Base-by-base conservation (phyloP, 768 basidiomycete species). In the Termitomyces sp. region DNA sequence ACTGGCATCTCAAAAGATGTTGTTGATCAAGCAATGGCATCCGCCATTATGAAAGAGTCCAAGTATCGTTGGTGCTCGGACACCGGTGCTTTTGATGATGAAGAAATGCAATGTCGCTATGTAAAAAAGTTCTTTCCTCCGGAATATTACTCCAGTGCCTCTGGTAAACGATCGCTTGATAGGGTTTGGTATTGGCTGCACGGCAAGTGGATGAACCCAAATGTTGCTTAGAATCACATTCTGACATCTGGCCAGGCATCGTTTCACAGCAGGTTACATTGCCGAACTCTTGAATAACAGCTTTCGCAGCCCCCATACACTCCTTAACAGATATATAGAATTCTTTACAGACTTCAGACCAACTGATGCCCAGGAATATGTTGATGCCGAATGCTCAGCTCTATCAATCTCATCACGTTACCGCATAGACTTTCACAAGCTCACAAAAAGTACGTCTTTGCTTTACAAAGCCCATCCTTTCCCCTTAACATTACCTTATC, bases 41-140 rank as follows among this genome's bases (percentile, higher is more conserved):
- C 75, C 6, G 78, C 75, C 1, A 74, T 78, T 50, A 78, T 79
- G 77, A 79, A 79, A 59, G 77, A 77, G 35, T 77, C 77, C 0
- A 68, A 68, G 23, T 78, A 79, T 58, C 74, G 78, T 5, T 76
- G 75, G 75, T 78, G 75, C 60, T 78, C 75, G 0, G 77, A 78
- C 56, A 79, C 77, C 0, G 78, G 78, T 1, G 77, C 76, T 5
- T 79, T 79, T 58, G 75, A 76, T 50, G 60, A 64, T 12, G 56
- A 63, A 52, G 67, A 68, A 7, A 63, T 69, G 16, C 77, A 79
- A 52, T 65, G 63, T 16, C 64, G 57, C 10, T 81, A 79, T 61
- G 47, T 81, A 43, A 43, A 67, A 50, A 74, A 72, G 55, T 79
- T 76, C 60, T 64, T 80, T 14, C 77, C 77, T 0, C 58, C 59